Evolutionary conservation across 1,139 yeast species (phyloP).

Genomic region (Nakaseomyces bracarensis): DNA sequence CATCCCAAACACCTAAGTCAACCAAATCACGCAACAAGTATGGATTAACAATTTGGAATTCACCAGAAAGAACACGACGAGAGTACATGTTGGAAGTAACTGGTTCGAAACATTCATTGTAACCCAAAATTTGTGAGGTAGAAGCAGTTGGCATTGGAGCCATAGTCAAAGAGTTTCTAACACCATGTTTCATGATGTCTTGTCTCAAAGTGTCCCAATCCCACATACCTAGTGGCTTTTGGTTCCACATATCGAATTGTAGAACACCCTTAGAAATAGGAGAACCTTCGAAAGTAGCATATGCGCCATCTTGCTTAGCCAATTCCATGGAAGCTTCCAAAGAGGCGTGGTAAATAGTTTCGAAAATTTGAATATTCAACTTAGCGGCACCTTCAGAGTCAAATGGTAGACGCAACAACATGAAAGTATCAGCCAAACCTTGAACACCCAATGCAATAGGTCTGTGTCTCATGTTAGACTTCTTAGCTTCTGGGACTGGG

Average conservation of each 20-base stretch:
- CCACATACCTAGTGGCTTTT: conserved; percentile 35
- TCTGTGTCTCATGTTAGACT: conserved; percentile 64
- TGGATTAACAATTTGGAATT: conserved; percentile 78
- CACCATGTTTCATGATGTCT: conserved; percentile 49
- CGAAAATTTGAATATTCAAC: conserved; percentile 72
- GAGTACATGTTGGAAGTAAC: conserved; percentile 79
- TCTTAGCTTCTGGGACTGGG: conserved; percentile 63
- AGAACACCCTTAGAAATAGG: conserved; percentile 74
- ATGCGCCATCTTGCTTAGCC: conserved; percentile 55
- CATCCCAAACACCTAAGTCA: conserved; percentile 76
- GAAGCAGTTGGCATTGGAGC: conserved; percentile 98
- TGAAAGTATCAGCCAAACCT: conserved; percentile 78
- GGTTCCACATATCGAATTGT: conserved; percentile 74
- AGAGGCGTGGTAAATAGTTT: conserved; percentile 84
- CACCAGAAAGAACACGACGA: conserved; percentile 81
- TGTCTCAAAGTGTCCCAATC: conserved; percentile 68
- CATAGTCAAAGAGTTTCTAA: conserved; percentile 73
- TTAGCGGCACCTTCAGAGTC: conserved; percentile 66
- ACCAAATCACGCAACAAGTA: conserved; percentile 73
- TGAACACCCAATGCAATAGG: conserved; percentile 89
- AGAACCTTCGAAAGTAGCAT: conserved; percentile 61
- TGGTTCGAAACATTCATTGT: conserved; percentile 88
- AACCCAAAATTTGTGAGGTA: conserved; percentile 82
- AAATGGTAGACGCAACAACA: conserved; percentile 67
- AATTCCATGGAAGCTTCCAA: conserved; percentile 72